phyloP scores from a whole-genome alignment of 306 rosid genomes.

The Corylus avellana region DNA sequence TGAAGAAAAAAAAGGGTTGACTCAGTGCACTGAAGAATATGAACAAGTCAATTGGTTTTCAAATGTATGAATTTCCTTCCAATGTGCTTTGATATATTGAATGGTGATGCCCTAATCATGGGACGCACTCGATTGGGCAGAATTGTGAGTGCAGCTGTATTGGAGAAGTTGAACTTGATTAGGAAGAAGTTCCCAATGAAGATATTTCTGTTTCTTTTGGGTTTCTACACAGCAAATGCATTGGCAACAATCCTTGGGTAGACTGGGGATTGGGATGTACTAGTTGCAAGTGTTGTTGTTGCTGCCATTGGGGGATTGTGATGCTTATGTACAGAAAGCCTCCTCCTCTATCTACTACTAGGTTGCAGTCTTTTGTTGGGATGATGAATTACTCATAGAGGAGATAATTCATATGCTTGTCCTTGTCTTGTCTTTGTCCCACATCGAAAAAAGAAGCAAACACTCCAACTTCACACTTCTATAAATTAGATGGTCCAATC shows the following conservation, averaged over 20 bases:
- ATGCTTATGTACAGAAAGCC: slow-evolving; percentile 80
- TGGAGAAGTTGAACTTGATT: slow-evolving; percentile 77
- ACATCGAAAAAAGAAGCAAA: too few species aligned
- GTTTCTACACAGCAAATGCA: slow-evolving; percentile 98
- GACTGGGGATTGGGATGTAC: slow-evolving; percentile 96
- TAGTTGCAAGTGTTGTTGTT: slow-evolving; percentile 93
- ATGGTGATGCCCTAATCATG: slow-evolving; percentile 45
- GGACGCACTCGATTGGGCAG: slow-evolving; percentile 86
- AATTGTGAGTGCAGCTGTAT: slow-evolving; percentile 74
- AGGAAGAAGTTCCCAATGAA: slow-evolving; percentile 89
- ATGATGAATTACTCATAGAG: slow-evolving; percentile 59
- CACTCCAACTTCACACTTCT: too few species aligned
- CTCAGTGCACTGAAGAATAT: not conserved
- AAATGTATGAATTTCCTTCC: not conserved
- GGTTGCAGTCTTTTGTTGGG: slow-evolving; percentile 68
- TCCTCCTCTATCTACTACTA: slow-evolving; percentile 51
- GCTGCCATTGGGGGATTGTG: slow-evolving; percentile 94
- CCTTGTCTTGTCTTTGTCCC: too few species aligned
- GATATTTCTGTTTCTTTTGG: slow-evolving; percentile 84
- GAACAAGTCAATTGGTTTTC: not conserved
- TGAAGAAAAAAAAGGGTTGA: not conserved
- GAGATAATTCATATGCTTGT: too few species aligned
- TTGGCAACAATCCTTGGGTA: slow-evolving; percentile 96
- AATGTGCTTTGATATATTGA: not conserved
- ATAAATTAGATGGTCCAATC: too few species aligned